phyloP scores from a whole-genome alignment of 2,329 filamentous ascomycete species.

The Harringtonia lauricola region DNA sequence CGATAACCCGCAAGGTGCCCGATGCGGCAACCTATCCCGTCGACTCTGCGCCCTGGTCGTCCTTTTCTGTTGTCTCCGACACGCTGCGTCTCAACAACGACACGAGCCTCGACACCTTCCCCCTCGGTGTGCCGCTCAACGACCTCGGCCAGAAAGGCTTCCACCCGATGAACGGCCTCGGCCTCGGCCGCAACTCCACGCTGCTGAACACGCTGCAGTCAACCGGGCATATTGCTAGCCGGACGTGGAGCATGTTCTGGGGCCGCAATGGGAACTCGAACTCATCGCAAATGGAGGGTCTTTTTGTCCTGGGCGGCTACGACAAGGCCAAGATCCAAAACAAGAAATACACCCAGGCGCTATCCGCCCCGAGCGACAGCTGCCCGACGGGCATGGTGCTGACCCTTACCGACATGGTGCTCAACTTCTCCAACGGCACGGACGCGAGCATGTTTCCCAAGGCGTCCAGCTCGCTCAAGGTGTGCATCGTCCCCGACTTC shows the following conservation, averaged over 20 bases:
- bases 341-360: slow-evolving; percentile 11
- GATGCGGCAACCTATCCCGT: not conserved
- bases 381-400: slow-evolving; percentile 20
- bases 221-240: slow-evolving; percentile 17
- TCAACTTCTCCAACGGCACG: slow-evolving; percentile 22
- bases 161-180: slow-evolving; percentile 14
- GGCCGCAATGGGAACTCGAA: slow-evolving; percentile 14
- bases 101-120: slow-evolving; percentile 9
- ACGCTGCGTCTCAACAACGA: slow-evolving; percentile 8
- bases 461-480: slow-evolving; percentile 5
- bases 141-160: slow-evolving; percentile 15
- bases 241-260: slow-evolving; percentile 22
- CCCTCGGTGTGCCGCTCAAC: slow-evolving; percentile 12
- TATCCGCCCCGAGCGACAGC: slow-evolving; percentile 8
- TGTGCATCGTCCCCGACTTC: slow-evolving; percentile 13
- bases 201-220: slow-evolving; percentile 16
- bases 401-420: slow-evolving; percentile 17
- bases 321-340: slow-evolving; percentile 16
- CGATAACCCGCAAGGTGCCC: not conserved
- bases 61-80: not conserved
- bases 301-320: slow-evolving; percentile 19
- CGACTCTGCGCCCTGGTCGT: not conserved
- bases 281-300: slow-evolving; percentile 14
- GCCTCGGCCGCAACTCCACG: slow-evolving; percentile 20
- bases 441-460: slow-evolving; percentile 17